Evolutionary conservation across 2,329 filamentous ascomycete genomes (phyloP).

Genomic region (Ascocoryne sarcoides): DNA sequence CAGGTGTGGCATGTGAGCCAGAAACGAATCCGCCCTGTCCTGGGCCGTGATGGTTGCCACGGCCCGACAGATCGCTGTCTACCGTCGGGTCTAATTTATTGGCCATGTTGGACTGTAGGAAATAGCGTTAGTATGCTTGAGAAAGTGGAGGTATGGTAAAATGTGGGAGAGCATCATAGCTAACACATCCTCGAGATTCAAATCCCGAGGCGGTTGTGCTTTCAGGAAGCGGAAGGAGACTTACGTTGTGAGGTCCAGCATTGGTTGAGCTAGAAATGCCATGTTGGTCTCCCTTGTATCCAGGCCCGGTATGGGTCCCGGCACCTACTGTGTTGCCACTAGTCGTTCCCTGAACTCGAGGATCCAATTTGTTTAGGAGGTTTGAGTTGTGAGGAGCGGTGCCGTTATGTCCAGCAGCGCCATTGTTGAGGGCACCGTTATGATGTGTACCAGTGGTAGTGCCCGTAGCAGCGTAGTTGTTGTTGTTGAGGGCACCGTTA

Average conservation of each 20-base stretch:
- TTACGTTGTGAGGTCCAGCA: conserved; percentile 30
- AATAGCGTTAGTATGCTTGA: no score
- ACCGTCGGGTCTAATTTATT: conserved; percentile 2
- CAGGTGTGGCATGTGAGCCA: conserved; percentile 24
- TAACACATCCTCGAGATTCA: no score
- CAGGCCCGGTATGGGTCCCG: conserved; percentile 10
- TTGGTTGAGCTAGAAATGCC: conserved; percentile 26
- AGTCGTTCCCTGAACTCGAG: conserved; percentile 34
- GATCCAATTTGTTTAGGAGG: conserved; percentile 39
- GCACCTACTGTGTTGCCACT: not conserved
- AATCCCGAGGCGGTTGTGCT: no score
- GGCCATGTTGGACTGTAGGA: no score
- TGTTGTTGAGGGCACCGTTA: no score
- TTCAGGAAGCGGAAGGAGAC: no score
- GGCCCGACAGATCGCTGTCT: conserved; percentile 4
- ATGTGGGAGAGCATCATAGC: no score
- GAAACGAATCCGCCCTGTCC: conserved; percentile 18
- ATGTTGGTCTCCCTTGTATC: not conserved
- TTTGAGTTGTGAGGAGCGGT: conserved; percentile 16
- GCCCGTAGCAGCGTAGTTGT: no score
- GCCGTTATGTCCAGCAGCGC: no score
- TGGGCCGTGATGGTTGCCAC: conserved; percentile 29
- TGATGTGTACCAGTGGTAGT: no score
- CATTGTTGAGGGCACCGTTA: no score
- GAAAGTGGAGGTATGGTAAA: not conserved